Evolutionary conservation across 2,329 filamentous ascomycete genomes (phyloP).

Genomic region (Aspergillus carbonarius): DNA sequence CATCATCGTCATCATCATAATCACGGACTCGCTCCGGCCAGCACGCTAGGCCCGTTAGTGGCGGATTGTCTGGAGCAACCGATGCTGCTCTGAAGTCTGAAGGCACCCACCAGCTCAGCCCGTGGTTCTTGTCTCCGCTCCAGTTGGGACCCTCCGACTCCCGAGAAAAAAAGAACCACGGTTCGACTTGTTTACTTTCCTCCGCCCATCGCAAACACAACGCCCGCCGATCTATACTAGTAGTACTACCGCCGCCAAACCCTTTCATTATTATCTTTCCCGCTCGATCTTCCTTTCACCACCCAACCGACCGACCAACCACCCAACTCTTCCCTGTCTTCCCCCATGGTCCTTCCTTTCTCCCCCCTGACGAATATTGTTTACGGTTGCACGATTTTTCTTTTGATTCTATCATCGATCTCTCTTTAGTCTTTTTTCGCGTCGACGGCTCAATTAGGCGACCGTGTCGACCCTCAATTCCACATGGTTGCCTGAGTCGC

Average conservation of each 20-base stretch:
- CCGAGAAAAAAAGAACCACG: constrained; percentile 29
- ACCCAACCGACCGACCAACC: constrained; percentile 6
- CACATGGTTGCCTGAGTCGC: constrained; percentile 30
- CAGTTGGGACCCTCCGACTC: constrained; percentile 15
- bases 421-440: neutral
- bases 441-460: neutral
- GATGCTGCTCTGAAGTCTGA: neutral
- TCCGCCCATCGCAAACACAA: constrained; percentile 26
- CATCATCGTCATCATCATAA: neutral
- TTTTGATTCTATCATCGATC: neutral
- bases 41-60: constrained; percentile 24
- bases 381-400: neutral
- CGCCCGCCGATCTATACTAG: constrained; percentile 11
- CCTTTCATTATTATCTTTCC: constrained; percentile 3
- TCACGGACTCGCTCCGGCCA: neutral
- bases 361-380: neutral
- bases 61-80: constrained; percentile 33
- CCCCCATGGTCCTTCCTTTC: constrained; percentile 10
- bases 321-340: neutral
- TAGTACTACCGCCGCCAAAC: constrained; percentile 11
- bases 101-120: neutral
- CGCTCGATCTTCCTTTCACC: constrained; percentile 5
- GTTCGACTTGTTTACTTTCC: constrained; percentile 35
- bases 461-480: constrained; percentile 8
- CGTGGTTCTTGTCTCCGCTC: constrained; percentile 10